Conservation (phyloP, 768 basidiomycete species). For the Rhodotorula babjevae region DNA sequence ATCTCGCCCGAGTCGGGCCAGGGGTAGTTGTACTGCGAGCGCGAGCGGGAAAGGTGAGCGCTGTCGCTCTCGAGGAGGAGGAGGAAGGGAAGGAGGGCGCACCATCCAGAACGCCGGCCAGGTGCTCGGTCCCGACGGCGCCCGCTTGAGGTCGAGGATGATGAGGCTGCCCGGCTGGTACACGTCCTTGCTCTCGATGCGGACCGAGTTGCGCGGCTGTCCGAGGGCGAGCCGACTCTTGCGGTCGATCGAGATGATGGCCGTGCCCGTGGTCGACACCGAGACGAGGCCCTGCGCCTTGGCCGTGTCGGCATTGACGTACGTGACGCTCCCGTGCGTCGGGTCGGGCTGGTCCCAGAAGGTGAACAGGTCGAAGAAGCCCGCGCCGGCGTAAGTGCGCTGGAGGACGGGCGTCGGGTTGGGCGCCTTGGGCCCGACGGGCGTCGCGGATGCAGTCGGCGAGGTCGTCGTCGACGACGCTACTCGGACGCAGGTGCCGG, state of each 20-base stretch:
- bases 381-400: background rate
- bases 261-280: conserved; percentile 1
- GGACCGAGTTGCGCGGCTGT: background rate
- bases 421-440: background rate
- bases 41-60: too few species aligned
- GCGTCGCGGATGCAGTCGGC: background rate
- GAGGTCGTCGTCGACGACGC: background rate
- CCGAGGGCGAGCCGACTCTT: conserved; percentile 2
- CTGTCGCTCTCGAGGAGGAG: too few species aligned
- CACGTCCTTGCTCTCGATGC: background rate
- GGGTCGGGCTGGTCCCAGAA: background rate
- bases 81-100: background rate
- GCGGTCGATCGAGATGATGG: conserved; percentile 11
- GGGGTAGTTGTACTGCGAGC: background rate
- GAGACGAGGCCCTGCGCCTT: background rate
- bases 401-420: background rate
- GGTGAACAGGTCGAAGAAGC: background rate
- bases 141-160: conserved; percentile 21
- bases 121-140: background rate
- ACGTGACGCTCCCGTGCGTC: conserved; percentile 1
- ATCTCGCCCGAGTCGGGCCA: conserved; percentile 53
- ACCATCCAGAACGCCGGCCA: conserved; percentile 28
- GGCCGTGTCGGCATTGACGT: conserved; percentile 2
- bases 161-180: conserved; percentile 17
- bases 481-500: background rate